Evolutionary conservation across 169 alveolate genomes (phyloP).

Genomic region (Neospora caninum): DNA sequence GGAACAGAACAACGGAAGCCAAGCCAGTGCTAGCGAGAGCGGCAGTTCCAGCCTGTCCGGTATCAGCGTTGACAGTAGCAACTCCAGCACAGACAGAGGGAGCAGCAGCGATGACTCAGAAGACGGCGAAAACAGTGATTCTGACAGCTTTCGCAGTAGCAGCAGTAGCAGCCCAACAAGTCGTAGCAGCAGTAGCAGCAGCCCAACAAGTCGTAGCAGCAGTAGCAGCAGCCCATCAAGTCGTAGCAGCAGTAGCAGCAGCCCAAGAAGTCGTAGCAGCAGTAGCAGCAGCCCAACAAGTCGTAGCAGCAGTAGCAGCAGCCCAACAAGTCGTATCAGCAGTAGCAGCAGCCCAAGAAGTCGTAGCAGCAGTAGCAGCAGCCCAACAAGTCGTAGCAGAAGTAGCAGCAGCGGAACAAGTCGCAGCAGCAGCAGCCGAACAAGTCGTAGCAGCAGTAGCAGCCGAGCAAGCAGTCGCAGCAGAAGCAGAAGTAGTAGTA

Average conservation of each 20-base stretch:
- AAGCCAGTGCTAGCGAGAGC: no score
- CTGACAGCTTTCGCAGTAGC: not conserved
- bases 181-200: constrained; percentile 13
- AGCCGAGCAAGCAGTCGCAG: not conserved
- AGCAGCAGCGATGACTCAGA: not conserved
- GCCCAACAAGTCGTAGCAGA: no score
- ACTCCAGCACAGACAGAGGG: not conserved
- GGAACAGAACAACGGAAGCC: no score
- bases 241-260: not conserved
- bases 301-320: not conserved
- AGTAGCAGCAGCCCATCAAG: no score
- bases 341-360: not conserved
- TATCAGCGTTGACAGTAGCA: no score
- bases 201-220: not conserved
- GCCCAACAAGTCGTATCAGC: not conserved
- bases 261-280: not conserved
- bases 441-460: not conserved
- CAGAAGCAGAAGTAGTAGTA: not conserved
- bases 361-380: not conserved
- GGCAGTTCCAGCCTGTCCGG: no score
- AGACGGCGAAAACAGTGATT: not conserved
- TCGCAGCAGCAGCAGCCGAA: not conserved
- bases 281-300: not conserved
- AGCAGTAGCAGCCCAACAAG: not conserved
- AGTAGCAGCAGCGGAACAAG: not conserved